Conservation (phyloP, 129 eudicot species). For the Saussurea involucrata region DNA sequence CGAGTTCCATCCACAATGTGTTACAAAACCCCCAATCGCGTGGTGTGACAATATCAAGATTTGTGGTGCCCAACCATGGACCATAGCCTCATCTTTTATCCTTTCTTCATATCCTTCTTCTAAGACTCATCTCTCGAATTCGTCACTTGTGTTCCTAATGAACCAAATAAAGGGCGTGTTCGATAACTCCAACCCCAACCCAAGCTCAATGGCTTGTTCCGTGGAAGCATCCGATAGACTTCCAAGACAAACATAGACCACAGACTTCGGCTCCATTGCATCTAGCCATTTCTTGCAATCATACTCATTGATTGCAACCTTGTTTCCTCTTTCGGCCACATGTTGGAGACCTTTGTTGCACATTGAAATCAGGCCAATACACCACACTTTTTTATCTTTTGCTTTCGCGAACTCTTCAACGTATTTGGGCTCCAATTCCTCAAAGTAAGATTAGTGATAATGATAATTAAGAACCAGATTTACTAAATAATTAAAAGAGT, state of each 20-base stretch:
- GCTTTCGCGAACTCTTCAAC: slow-evolving; percentile 34
- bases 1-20: slow-evolving; percentile 90
- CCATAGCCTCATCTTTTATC: slow-evolving; percentile 45
- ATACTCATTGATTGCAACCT: slow-evolving; percentile 35
- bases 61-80: slow-evolving; percentile 83
- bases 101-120: slow-evolving; percentile 44
- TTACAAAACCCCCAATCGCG: slow-evolving; percentile 56
- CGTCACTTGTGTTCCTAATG: slow-evolving; percentile 13
- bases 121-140: slow-evolving; percentile 41
- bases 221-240: slow-evolving; percentile 37
- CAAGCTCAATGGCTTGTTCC: slow-evolving; percentile 45
- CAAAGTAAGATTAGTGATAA: no score
- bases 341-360: slow-evolving; percentile 36
- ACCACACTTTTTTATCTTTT: slow-evolving; percentile 43
- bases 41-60: slow-evolving; percentile 48
- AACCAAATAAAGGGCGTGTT: slow-evolving; percentile 35
- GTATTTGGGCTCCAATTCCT: slow-evolving; percentile 54
- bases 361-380: slow-evolving; percentile 70
- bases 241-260: slow-evolving; percentile 57
- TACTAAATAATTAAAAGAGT: no score
- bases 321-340: slow-evolving; percentile 49
- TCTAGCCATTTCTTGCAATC: slow-evolving; percentile 52
- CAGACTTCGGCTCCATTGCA: slow-evolving; percentile 22
- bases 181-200: slow-evolving; percentile 52
- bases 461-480: no score